Evolutionary conservation across 306 rosid species (phyloP).

Genomic region (Vigna unguiculata): DNA sequence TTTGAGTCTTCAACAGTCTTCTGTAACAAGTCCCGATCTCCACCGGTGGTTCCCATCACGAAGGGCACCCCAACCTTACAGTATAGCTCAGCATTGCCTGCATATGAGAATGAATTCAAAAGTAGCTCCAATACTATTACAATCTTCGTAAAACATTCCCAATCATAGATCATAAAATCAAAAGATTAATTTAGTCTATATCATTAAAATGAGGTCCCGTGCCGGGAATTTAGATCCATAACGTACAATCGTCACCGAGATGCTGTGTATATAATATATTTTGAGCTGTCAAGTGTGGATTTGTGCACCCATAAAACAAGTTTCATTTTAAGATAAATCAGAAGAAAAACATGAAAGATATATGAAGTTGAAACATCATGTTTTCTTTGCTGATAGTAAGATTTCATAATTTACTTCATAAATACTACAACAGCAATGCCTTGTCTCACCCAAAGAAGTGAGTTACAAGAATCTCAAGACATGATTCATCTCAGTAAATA

Average conservation of each 20-base stretch:
- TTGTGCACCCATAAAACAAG: not conserved
- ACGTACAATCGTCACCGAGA: slow-evolving; percentile 18
- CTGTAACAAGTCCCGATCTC: slow-evolving; percentile 72
- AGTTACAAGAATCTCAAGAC: too few relatives aligned
- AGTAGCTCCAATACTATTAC: not conserved
- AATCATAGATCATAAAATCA: slow-evolving; percentile 19
- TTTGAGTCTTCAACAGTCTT: slow-evolving; percentile 79
- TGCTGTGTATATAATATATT: slow-evolving; percentile 29
- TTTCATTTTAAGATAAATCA: slow-evolving; percentile 29
- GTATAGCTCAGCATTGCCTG: slow-evolving; percentile 87
- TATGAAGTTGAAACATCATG: too few relatives aligned
- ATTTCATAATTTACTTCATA: slow-evolving; percentile 13
- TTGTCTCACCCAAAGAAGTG: too few relatives aligned
- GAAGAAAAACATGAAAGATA: not conserved
- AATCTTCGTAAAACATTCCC: slow-evolving; percentile 20
- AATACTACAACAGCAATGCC: not conserved
- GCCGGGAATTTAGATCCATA: slow-evolving; percentile 9
- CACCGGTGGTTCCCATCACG: slow-evolving; percentile 98
- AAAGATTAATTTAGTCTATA: slow-evolving; percentile 16
- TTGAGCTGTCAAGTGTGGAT: not conserved
- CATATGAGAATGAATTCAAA: slow-evolving; percentile 30
- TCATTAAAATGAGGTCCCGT: not conserved
- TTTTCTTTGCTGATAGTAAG: not conserved
- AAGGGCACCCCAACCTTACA: slow-evolving; percentile 87
- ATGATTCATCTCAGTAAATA: not conserved